Conservation (phyloP, 2,329 filamentous ascomycete genomes). For the Talaromyces sp. region DNA sequence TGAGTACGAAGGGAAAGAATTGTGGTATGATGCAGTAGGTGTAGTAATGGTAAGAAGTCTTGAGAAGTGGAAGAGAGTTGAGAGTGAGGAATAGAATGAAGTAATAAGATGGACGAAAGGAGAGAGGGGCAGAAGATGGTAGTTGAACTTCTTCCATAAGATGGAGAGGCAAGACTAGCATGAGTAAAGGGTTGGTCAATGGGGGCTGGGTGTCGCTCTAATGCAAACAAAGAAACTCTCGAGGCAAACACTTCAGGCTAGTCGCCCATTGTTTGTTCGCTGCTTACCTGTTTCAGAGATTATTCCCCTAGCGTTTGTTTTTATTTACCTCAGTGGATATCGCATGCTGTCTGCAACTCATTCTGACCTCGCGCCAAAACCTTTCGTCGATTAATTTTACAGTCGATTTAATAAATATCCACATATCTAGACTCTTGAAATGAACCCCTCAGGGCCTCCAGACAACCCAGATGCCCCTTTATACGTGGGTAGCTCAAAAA, state of each 20-base stretch:
- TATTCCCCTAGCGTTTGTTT: slow-evolving; percentile 3
- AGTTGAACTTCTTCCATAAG: not conserved
- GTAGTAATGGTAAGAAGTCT: not conserved
- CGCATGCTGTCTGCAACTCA: not conserved
- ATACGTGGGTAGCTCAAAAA: slow-evolving; percentile 9
- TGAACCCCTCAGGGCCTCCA: not conserved
- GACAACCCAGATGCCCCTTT: slow-evolving; percentile 16
- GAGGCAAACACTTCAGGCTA: slow-evolving; percentile 9
- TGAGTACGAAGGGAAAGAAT: not conserved
- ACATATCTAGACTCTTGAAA: not conserved
- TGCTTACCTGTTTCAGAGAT: not conserved
- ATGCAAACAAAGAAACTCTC: slow-evolving; percentile 14
- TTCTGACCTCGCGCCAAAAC: not conserved
- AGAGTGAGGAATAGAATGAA: not conserved
- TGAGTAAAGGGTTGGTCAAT: slow-evolving; percentile 9
- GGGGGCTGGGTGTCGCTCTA: slow-evolving; percentile 13
- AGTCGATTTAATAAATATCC: not conserved
- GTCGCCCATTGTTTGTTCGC: not conserved
- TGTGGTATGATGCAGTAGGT: not conserved
- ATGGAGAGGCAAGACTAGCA: not conserved
- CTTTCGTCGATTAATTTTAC: not conserved
- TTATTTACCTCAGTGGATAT: not conserved
- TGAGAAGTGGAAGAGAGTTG: slow-evolving; percentile 5
- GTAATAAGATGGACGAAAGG: slow-evolving; percentile 4
- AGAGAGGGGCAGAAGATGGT: slow-evolving; percentile 8